Evolutionary conservation across 495 filamentous ascomycete species (phyloP).

Genomic region (Aspergillus egyptiacus): DNA sequence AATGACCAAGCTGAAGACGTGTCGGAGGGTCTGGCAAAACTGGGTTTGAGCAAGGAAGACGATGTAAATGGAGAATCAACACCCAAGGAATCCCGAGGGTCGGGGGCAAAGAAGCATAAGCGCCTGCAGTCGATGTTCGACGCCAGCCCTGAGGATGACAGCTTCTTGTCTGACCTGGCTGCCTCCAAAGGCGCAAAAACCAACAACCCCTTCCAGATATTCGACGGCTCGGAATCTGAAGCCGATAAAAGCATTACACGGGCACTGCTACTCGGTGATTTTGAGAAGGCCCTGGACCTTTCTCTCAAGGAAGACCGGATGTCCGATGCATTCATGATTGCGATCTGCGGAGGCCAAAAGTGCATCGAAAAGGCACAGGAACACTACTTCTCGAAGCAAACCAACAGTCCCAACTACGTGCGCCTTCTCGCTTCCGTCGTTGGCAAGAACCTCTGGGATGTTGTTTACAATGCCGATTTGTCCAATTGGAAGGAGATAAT

Average conservation of each 20-base stretch:
- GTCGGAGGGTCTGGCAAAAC: constrained; percentile 42
- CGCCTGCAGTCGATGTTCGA: constrained; percentile 81
- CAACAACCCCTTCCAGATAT: constrained; percentile 82
- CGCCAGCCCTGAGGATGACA: constrained; percentile 64
- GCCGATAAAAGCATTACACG: constrained; percentile 83
- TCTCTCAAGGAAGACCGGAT: constrained; percentile 82
- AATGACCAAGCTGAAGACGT: constrained; percentile 50
- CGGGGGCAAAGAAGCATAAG: constrained; percentile 49
- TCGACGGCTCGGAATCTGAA: constrained; percentile 69
- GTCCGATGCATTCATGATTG: constrained; percentile 96
- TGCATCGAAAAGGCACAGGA: constrained; percentile 92
- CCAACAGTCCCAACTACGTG: constrained; percentile 81
- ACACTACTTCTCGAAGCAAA: constrained; percentile 80
- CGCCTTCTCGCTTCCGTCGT: constrained; percentile 86
- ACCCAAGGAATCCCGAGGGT: constrained; percentile 37
- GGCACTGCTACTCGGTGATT: constrained; percentile 81
- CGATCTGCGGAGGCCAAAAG: constrained; percentile 90
- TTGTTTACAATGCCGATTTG: constrained; percentile 92
- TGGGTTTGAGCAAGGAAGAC: constrained; percentile 38
- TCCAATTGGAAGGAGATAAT: constrained; percentile 95
- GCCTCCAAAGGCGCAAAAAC: constrained; percentile 74
- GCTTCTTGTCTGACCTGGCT: constrained; percentile 70
- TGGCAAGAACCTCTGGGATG: constrained; percentile 96
- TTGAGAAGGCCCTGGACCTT: constrained; percentile 82
- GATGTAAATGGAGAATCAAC: constrained; percentile 44